Evolutionary conservation across 345 rosid genomes (phyloP).

Genomic region (Citrus sp.): DNA sequence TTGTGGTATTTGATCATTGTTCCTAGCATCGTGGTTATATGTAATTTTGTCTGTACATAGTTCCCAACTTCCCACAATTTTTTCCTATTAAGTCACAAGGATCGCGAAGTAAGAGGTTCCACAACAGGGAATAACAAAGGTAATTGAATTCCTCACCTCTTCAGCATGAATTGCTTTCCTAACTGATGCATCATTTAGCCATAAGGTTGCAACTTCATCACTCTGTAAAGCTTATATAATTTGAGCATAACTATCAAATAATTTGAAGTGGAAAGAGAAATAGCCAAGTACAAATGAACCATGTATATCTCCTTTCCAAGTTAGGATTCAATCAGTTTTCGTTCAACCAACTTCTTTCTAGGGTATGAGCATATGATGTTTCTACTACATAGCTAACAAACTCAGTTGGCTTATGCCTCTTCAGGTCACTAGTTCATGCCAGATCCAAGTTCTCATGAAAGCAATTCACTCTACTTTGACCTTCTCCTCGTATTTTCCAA

Average conservation of each 20-base stretch:
- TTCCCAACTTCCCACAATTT: slow-evolving; percentile 46
- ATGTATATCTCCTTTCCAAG: no score
- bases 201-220: slow-evolving; percentile 71
- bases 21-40: slow-evolving; percentile 51
- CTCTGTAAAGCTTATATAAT: slow-evolving; percentile 33
- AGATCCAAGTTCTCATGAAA: no score
- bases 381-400: no score
- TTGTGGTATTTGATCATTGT: slow-evolving; percentile 77
- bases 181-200: slow-evolving; percentile 70
- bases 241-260: neutral
- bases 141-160: slow-evolving; percentile 30
- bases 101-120: neutral
- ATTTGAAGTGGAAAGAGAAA: neutral
- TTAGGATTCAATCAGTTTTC: no score
- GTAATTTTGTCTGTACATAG: slow-evolving; percentile 38
- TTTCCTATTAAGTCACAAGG: slow-evolving; percentile 30
- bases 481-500: no score
- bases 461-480: no score
- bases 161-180: slow-evolving; percentile 75
- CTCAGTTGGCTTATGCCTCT: no score
- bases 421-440: no score
- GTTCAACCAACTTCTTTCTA: no score
- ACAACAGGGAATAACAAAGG: neutral
- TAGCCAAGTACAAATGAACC: neutral
- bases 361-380: no score